These are phyloP conservation scores for Trichoderma afroharzianum DNA, from an alignment of 2,329 filamentous ascomycete species.

Conservation along the genomic window DNA sequence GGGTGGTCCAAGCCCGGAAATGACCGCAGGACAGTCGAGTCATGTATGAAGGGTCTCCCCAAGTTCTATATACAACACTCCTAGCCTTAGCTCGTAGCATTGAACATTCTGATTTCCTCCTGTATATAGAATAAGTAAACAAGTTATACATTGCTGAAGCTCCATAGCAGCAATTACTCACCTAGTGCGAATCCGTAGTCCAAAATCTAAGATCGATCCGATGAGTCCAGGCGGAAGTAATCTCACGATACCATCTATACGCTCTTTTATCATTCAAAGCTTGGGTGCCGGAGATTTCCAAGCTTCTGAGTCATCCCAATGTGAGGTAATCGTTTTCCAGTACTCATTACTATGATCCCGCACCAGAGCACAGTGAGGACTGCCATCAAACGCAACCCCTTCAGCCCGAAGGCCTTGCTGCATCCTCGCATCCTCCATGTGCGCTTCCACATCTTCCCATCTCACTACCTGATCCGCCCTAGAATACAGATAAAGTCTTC, in stretches of 20 bases:
- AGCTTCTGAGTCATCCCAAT: not conserved
- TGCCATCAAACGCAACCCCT: not conserved
- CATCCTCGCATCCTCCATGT: not conserved
- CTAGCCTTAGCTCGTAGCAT: not conserved
- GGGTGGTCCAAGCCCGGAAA: not conserved
- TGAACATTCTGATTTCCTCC: no score
- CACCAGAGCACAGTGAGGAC: not conserved
- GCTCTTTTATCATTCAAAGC: not conserved
- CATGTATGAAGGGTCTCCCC: not conserved
- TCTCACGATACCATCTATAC: not conserved
- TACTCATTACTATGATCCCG: not conserved
- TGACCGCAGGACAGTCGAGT: not conserved
- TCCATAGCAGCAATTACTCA: no score
- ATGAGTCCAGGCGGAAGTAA: not conserved
- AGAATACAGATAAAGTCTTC: not conserved
- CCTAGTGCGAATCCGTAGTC: no score
- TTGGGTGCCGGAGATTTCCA: fast-evolving
- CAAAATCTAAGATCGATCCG: no score
- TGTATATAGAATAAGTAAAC: no score
- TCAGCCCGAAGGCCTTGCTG: not conserved
- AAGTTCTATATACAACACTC: not conserved
- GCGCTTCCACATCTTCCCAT: not conserved
- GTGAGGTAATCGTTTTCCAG: not conserved
- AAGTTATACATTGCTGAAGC: no score
- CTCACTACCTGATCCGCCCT: not conserved